Conservation (phyloP, 495 filamentous ascomycete species). For the Podospora didyma region DNA sequence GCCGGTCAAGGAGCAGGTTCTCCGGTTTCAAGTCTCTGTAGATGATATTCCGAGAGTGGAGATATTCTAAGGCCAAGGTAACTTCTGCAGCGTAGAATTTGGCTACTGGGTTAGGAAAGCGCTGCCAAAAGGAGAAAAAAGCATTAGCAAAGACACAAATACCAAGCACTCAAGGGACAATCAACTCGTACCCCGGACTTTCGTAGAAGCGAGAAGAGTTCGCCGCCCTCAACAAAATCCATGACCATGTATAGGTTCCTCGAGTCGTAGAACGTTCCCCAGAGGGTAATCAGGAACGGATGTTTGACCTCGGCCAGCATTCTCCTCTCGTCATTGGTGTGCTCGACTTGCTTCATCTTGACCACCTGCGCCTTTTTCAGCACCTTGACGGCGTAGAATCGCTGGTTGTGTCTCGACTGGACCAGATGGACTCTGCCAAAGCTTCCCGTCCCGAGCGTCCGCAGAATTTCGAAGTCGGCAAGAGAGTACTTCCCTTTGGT, state of each 20-base stretch:
- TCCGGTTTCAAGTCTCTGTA: constrained; percentile 97
- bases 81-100: constrained; percentile 99
- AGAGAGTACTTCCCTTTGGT: constrained; percentile 99
- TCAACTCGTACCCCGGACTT: constrained; percentile 80
- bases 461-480: constrained; percentile 77
- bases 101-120: constrained; percentile 96
- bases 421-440: constrained; percentile 96
- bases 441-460: constrained; percentile 92
- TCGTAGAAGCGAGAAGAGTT: constrained; percentile 89
- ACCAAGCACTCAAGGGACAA: no score
- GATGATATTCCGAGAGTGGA: constrained; percentile 93
- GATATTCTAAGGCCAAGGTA: constrained; percentile 89
- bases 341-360: constrained; percentile 99
- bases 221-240: constrained; percentile 99
- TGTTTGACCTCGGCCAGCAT: constrained; percentile 96
- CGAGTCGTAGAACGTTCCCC: constrained; percentile 96
- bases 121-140: constrained; percentile 47
- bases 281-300: constrained; percentile 93
- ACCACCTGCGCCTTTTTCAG: constrained; percentile 97
- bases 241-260: constrained; percentile 99
- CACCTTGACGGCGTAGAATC: constrained; percentile 97
- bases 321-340: constrained; percentile 93
- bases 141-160: background rate
- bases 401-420: constrained; percentile 93
- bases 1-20: constrained; percentile 89